These are phyloP conservation scores for Cercospora sesami DNA, from an alignment of 2,329 filamentous ascomycete species.

Conservation along the genomic window DNA sequence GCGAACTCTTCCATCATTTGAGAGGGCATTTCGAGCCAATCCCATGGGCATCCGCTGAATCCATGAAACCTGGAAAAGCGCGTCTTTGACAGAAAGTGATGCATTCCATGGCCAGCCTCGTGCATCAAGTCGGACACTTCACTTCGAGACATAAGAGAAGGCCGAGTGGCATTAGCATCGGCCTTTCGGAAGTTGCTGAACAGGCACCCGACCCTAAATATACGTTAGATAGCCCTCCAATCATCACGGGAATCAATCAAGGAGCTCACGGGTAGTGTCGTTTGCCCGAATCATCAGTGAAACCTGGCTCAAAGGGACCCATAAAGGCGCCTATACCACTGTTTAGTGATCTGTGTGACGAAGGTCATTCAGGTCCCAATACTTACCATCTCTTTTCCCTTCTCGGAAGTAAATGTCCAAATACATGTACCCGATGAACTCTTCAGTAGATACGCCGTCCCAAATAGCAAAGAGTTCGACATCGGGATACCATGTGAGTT, in stretches of 20 bases:
- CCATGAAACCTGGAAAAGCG: slow-evolving; percentile 11
- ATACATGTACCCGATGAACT: slow-evolving; percentile 23
- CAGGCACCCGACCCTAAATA: background rate
- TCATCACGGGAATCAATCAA: too few relatives aligned
- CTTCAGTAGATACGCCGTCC: background rate
- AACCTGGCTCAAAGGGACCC: slow-evolving; percentile 7
- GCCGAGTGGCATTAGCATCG: background rate
- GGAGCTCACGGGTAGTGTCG: slow-evolving; percentile 10
- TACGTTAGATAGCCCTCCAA: background rate
- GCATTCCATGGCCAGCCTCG: slow-evolving; percentile 23
- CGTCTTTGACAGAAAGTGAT: slow-evolving; percentile 10
- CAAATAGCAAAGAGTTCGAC: slow-evolving; percentile 21
- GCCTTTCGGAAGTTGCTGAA: slow-evolving; percentile 14
- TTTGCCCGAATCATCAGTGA: slow-evolving; percentile 3
- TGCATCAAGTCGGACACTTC: slow-evolving; percentile 15
- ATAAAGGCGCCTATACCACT: slow-evolving; percentile 4
- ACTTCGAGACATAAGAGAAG: slow-evolving; percentile 9
- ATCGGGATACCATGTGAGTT: slow-evolving; percentile 21
- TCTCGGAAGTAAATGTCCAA: slow-evolving; percentile 18
- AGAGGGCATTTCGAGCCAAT: slow-evolving; percentile 14
- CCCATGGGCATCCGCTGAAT: slow-evolving; percentile 2
- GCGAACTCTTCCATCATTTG: slow-evolving; percentile 22
- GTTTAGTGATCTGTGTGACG: too few relatives aligned
- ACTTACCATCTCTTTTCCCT: background rate
- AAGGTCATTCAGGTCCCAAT: too few relatives aligned